These are phyloP conservation scores for Escovopsis sp. DNA, from an alignment of 2,329 filamentous ascomycete genomes.

Conservation along the genomic window DNA sequence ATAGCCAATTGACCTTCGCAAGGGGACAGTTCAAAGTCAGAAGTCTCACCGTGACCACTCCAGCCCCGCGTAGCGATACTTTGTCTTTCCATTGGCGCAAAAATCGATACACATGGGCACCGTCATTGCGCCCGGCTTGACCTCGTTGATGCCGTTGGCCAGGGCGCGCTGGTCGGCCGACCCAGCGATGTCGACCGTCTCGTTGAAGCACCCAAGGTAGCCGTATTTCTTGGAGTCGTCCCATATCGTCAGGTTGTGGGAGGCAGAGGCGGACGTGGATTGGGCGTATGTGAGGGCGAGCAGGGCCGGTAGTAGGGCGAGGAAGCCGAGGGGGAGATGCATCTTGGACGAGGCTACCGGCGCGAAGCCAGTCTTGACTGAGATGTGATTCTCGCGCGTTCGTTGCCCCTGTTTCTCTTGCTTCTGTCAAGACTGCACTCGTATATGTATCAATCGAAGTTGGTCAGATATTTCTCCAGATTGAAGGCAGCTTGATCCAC, in stretches of 20 bases:
- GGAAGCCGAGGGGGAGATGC: not conserved
- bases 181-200: slow-evolving; percentile 31
- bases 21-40: not conserved
- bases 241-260: slow-evolving; percentile 17
- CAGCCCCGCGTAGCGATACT: slow-evolving; percentile 36
- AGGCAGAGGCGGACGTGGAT: no score
- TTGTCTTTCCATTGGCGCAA: slow-evolving; percentile 25
- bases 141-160: slow-evolving; percentile 23
- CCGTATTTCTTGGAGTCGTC: slow-evolving; percentile 22
- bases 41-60: slow-evolving; percentile 32
- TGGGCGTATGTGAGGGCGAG: slow-evolving; percentile 7
- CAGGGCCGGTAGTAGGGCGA: slow-evolving; percentile 1
- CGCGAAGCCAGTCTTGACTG: not conserved
- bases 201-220: slow-evolving; percentile 44
- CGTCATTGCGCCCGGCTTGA: slow-evolving; percentile 32
- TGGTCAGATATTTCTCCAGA: no score
- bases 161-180: slow-evolving; percentile 32
- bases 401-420: no score
- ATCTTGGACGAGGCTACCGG: no score
- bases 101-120: slow-evolving; percentile 34
- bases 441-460: no score
- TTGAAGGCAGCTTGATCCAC: no score
- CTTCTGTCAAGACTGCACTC: no score
- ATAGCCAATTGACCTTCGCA: no score
- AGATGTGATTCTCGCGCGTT: no score